These are phyloP conservation scores for Chrysanthemum seticuspe DNA, from an alignment of 129 eudicot genomes.

Conservation along the genomic window DNA sequence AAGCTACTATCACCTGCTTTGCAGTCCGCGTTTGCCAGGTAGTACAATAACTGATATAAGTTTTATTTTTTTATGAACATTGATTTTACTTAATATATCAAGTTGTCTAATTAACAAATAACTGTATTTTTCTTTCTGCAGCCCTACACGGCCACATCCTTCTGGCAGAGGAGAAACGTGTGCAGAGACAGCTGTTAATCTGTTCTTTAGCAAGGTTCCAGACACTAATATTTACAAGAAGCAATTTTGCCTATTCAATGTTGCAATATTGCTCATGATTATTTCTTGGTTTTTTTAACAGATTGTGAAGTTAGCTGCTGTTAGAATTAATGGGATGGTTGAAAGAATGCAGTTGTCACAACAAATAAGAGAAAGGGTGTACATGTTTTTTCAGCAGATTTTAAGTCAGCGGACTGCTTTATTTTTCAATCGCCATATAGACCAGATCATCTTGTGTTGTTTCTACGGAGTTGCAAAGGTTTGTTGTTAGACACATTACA, in stretches of 20 bases:
- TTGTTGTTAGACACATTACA: constrained; percentile 29
- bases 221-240: not conserved
- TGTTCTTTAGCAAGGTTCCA: constrained; percentile 81
- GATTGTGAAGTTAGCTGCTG: constrained; percentile 96
- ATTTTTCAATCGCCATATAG: constrained; percentile 88
- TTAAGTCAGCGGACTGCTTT: constrained; percentile 60
- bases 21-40: constrained; percentile 99
- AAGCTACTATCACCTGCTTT: constrained; percentile 74
- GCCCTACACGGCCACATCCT: constrained; percentile 86
- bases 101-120: constrained; percentile 18
- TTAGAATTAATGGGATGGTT: constrained; percentile 94
- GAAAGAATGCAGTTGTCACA: constrained; percentile 83
- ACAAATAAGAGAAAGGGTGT: constrained; percentile 79
- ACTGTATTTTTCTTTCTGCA: constrained; percentile 32
- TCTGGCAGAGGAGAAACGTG: constrained; percentile 97
- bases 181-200: constrained; percentile 88
- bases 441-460: constrained; percentile 92
- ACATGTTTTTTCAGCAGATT: constrained; percentile 84
- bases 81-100: not conserved
- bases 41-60: not conserved
- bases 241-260: not conserved
- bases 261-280: not conserved
- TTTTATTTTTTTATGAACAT: not conserved
- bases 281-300: constrained; percentile 17
- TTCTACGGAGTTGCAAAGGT: constrained; percentile 99